Evolutionary conservation across 768 basidiomycete genomes (phyloP).

Genomic region (Collybiopsis luxurians): DNA sequence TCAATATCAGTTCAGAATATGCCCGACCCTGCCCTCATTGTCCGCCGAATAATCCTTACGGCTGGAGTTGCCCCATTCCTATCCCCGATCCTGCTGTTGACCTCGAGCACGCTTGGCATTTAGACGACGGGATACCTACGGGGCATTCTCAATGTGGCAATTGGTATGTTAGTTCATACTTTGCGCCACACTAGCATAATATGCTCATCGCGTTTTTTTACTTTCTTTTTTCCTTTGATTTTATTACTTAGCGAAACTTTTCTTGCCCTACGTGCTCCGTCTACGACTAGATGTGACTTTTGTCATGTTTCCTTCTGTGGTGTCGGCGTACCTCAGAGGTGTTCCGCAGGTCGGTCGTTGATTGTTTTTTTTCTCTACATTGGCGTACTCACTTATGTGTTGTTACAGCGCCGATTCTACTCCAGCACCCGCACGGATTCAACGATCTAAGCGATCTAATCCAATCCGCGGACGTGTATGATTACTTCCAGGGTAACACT

Average conservation of each 20-base stretch:
- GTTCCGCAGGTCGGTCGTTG: constrained; percentile 21
- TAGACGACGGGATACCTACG: constrained; percentile 75
- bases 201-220: too few species aligned
- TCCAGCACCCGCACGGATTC: constrained; percentile 70
- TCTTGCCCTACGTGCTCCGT: constrained; percentile 67
- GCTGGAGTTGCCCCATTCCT: constrained; percentile 81
- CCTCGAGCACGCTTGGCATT: constrained; percentile 69
- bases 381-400: background rate
- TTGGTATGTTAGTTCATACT: constrained; percentile 45
- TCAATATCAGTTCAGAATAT: constrained; percentile 62
- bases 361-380: background rate
- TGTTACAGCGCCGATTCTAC: constrained; percentile 47
- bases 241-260: constrained; percentile 58
- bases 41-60: constrained; percentile 61
- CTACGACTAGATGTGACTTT: constrained; percentile 81
- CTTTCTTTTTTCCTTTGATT: background rate
- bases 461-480: constrained; percentile 73
- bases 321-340: constrained; percentile 72
- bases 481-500: constrained; percentile 73
- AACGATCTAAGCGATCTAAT: constrained; percentile 72
- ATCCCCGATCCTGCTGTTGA: constrained; percentile 70
- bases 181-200: background rate
- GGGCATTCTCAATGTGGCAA: constrained; percentile 82
- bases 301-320: constrained; percentile 85
- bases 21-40: constrained; percentile 84